phyloP scores from a whole-genome alignment of 2,329 filamentous ascomycete genomes.

The Colletotrichum cereale region DNA sequence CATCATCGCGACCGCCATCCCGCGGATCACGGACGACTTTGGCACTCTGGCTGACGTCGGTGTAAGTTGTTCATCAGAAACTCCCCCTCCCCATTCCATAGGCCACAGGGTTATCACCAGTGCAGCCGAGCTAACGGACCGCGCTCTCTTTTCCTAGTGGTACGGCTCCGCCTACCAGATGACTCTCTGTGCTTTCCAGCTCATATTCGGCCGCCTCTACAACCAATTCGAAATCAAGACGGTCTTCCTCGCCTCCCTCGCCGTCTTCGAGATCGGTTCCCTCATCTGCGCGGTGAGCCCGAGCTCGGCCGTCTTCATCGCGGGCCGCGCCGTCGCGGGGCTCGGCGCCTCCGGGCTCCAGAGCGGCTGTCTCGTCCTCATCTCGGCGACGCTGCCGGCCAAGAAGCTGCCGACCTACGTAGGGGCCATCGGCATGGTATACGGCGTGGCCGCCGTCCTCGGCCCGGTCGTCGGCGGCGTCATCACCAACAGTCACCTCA shows the following conservation, averaged over 20 bases:
- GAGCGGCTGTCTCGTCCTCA: slow-evolving; percentile 30
- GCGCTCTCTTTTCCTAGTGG: slow-evolving; percentile 42
- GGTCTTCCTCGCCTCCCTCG: slow-evolving; percentile 46
- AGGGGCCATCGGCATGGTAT: slow-evolving; percentile 30
- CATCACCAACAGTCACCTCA: slow-evolving; percentile 29
- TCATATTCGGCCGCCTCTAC: slow-evolving; percentile 49
- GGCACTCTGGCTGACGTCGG: slow-evolving; percentile 57
- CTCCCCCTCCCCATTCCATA: too few relatives aligned
- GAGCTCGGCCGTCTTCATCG: slow-evolving; percentile 50
- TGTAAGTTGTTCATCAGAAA: slow-evolving; percentile 29
- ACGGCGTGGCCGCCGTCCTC: slow-evolving; percentile 29
- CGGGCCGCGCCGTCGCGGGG: slow-evolving; percentile 53
- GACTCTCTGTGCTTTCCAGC: slow-evolving; percentile 45
- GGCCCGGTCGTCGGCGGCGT: slow-evolving; percentile 40
- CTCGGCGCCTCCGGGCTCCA: slow-evolving; percentile 49
- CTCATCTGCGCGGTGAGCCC: slow-evolving; percentile 52
- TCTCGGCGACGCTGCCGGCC: slow-evolving; percentile 25
- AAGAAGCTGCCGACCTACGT: slow-evolving; percentile 27
- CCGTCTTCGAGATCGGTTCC: slow-evolving; percentile 50
- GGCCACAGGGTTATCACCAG: too few relatives aligned
- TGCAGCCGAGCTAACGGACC: too few relatives aligned
- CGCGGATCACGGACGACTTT: slow-evolving; percentile 50
- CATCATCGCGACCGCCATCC: slow-evolving; percentile 54
- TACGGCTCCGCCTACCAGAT: slow-evolving; percentile 48
- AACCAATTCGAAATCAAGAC: slow-evolving; percentile 47